Evolutionary conservation across 1,284 basidiomycete species (phyloP).

Genomic region (Serendipita sp.): DNA sequence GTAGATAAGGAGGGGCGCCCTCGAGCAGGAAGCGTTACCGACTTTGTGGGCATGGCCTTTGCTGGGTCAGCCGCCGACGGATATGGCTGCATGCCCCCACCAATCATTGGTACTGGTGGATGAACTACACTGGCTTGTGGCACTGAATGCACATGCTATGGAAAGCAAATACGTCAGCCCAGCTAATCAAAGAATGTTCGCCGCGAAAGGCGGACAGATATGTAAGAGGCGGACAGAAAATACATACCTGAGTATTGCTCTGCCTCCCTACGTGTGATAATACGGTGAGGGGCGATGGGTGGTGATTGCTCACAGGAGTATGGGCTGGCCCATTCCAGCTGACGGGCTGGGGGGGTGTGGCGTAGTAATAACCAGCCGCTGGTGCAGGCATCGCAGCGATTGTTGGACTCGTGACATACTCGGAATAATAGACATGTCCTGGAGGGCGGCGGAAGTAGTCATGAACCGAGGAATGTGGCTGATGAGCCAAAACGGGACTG

Average conservation of each 20-base stretch:
- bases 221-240: not conserved
- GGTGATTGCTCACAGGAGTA: not conserved
- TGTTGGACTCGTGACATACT: not conserved
- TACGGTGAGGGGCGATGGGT: not conserved
- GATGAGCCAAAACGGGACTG: not conserved
- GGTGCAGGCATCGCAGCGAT: not conserved
- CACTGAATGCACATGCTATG: not conserved
- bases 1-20: not conserved
- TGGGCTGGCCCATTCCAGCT: not conserved
- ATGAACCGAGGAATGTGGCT: not conserved
- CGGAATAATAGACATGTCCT: not conserved
- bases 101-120: not conserved
- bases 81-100: not conserved
- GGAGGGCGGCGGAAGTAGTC: not conserved
- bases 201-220: not conserved
- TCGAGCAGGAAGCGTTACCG: not conserved
- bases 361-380: not conserved
- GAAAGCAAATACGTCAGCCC: too few species aligned
- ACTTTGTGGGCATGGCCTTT: not conserved
- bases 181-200: too few species aligned
- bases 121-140: not conserved
- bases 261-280: not conserved
- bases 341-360: not conserved
- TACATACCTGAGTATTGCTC: not conserved
- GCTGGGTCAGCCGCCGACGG: not conserved